These are phyloP conservation scores for Cupressus sempervirens DNA, from an alignment of 75 land plant genomes.

Conservation along the genomic window DNA sequence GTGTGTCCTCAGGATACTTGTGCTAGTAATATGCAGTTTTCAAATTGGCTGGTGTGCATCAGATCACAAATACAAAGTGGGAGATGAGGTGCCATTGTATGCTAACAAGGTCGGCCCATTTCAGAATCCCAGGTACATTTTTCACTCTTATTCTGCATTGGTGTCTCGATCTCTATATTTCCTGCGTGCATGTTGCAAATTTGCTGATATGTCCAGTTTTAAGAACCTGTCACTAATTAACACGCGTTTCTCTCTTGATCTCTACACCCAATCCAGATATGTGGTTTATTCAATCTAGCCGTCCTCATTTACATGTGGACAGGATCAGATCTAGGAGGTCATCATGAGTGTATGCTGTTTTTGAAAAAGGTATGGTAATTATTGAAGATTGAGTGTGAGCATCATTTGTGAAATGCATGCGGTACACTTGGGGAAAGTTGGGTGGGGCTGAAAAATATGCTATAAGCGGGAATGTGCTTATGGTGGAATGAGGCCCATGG, in stretches of 20 bases:
- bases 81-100: constrained; percentile 51
- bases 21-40: background rate
- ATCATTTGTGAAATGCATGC: background rate
- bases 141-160: background rate
- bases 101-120: constrained; percentile 78
- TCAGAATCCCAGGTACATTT: constrained; percentile 60
- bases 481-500: background rate
- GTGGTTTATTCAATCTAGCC: background rate
- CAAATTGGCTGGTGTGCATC: constrained; percentile 17
- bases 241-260: background rate
- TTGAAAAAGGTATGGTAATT: background rate
- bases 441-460: background rate
- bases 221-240: background rate
- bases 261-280: background rate
- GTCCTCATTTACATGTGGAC: background rate
- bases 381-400: background rate
- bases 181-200: background rate
- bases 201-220: background rate
- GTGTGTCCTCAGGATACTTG: background rate
- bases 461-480: background rate
- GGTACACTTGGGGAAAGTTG: background rate
- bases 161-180: background rate
- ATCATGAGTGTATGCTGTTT: background rate
- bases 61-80: constrained; percentile 47
- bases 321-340: background rate